phyloP scores from a whole-genome alignment of 2,329 filamentous ascomycete genomes.

The Laburnicola sp. region DNA sequence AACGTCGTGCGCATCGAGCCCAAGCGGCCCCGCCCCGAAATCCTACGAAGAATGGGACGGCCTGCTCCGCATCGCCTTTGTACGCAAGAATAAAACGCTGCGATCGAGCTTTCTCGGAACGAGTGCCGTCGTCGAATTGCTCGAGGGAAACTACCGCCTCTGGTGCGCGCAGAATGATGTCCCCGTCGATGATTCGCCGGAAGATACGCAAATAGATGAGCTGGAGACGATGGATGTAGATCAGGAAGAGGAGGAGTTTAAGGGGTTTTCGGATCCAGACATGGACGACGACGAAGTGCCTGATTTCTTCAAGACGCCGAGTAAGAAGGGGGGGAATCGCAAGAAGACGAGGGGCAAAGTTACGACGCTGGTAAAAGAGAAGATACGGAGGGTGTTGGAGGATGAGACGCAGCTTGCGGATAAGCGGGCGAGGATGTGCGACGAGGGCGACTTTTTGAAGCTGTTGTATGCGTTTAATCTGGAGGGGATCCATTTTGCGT shows the following conservation, averaged over 20 bases:
- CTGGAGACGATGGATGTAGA: constrained; percentile 53
- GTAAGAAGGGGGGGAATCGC: constrained; percentile 59
- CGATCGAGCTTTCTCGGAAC: constrained; percentile 79
- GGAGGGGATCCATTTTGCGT: constrained; percentile 82
- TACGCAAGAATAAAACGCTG: constrained; percentile 88
- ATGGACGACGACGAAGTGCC: constrained; percentile 72
- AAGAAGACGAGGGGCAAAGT: constrained; percentile 77
- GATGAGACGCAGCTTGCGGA: constrained; percentile 78
- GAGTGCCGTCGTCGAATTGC: constrained; percentile 76
- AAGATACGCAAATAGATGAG: constrained; percentile 42
- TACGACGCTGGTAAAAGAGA: constrained; percentile 78
- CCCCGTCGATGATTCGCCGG: constrained; percentile 64
- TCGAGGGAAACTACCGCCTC: constrained; percentile 85
- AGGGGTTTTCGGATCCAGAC: constrained; percentile 58
- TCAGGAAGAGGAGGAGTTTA: constrained; percentile 52
- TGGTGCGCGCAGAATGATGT: constrained; percentile 89
- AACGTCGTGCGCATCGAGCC: constrained; percentile 89
- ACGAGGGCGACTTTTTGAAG: constrained; percentile 89
- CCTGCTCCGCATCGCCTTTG: constrained; percentile 78
- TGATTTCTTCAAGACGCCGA: constrained; percentile 77
- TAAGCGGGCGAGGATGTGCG: constrained; percentile 80
- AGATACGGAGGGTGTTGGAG: constrained; percentile 83
- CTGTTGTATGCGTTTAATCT: constrained; percentile 83
- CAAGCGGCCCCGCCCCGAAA: constrained; percentile 80
- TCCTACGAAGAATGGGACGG: constrained; percentile 96